These are phyloP conservation scores for Wickerhamomyces bisporus DNA, from an alignment of 805 yeast species.

Conservation along the genomic window DNA sequence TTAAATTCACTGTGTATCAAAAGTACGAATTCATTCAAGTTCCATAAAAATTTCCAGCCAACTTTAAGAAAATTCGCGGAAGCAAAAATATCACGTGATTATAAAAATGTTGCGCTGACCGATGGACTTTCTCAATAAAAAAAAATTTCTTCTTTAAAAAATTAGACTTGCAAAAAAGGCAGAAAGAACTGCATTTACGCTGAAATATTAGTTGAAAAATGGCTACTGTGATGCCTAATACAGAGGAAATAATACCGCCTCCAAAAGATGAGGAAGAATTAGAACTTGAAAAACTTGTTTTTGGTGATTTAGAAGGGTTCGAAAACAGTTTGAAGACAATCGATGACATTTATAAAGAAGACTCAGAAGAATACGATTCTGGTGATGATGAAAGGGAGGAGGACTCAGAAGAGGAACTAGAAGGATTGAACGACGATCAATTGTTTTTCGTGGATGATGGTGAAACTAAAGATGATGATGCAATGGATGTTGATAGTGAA, in stretches of 20 bases:
- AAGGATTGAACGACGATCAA: slow-evolving; percentile 41
- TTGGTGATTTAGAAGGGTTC: slow-evolving; percentile 82
- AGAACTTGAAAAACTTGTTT: slow-evolving; percentile 73
- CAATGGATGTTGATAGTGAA: slow-evolving; percentile 12
- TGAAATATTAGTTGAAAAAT: neutral
- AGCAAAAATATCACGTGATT: slow-evolving; percentile 7
- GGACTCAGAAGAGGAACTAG: slow-evolving; percentile 25
- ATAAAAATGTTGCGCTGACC: slow-evolving; percentile 1
- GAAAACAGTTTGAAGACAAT: slow-evolving; percentile 56
- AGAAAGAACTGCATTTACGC: neutral
- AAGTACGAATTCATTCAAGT: no score
- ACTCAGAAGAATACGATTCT: slow-evolving; percentile 28
- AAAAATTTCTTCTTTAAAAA: slow-evolving; percentile 1
- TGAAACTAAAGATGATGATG: slow-evolving; percentile 14
- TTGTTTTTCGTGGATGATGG: slow-evolving; percentile 53
- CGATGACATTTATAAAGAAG: slow-evolving; percentile 45
- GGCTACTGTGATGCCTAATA: neutral
- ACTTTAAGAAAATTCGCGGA: slow-evolving; percentile 1
- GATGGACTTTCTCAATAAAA: slow-evolving; percentile 1
- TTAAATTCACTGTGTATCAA: no score
- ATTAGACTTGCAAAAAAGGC: neutral
- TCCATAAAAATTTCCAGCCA: no score
- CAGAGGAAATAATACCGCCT: slow-evolving; percentile 31
- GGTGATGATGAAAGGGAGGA: slow-evolving; percentile 39
- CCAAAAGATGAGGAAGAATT: slow-evolving; percentile 85